A percentile compares a stretch with the other conserved stretches of the same genome.
phyloP scores from a whole-genome alignment of 73 alveolate species.

The Paramecium biaurelia region DNA sequence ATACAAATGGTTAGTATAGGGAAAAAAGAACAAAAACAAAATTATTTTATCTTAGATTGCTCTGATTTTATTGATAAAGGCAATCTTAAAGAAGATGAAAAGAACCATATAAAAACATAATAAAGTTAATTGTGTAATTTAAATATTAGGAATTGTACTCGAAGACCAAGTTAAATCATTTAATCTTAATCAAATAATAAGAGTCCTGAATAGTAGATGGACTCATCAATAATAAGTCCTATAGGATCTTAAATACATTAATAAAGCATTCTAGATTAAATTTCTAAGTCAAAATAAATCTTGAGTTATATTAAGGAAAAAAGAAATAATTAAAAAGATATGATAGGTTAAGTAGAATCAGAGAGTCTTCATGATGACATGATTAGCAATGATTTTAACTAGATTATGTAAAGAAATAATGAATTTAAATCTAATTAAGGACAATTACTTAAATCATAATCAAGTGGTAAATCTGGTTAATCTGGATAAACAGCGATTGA shows the following conservation, averaged over 20 bases:
- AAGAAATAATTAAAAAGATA: neutral
- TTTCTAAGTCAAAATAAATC: neutral
- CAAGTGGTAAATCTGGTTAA: neutral
- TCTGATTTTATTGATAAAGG: neutral
- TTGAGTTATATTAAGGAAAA: neutral
- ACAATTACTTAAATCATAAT: neutral
- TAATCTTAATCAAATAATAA: neutral
- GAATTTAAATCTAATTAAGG: neutral
- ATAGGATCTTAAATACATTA: neutral
- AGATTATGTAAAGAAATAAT: neutral
- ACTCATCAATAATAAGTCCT: neutral
- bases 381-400: neutral
- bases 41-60: neutral
- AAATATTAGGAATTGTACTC: neutral
- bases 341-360: neutral
- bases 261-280: neutral
- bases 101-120: neutral
- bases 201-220: neutral
- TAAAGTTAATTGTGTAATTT: neutral
- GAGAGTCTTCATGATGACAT: neutral
- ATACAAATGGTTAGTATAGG: neutral
- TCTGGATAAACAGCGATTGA: slow-evolving; percentile 26
- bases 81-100: neutral
- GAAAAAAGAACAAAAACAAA: neutral
- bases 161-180: neutral